Conservation (phyloP, 2,329 filamentous ascomycete genomes). For the Beauveria sp. region DNA sequence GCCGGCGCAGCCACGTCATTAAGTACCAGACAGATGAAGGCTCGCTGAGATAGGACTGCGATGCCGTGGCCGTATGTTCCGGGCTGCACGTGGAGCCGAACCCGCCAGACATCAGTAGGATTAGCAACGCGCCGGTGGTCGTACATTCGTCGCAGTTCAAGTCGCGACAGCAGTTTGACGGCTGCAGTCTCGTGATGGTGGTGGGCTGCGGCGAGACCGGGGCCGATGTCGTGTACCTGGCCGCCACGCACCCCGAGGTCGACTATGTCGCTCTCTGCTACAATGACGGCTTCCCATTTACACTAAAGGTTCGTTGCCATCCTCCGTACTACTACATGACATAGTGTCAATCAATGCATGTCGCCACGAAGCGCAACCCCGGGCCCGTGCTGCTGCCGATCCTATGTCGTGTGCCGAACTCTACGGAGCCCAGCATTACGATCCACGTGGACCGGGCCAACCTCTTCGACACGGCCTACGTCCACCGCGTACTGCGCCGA, state of each 20-base stretch:
- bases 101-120: slow-evolving; percentile 28
- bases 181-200: slow-evolving; percentile 32
- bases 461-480: slow-evolving; percentile 39
- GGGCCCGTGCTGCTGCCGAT: slow-evolving; percentile 16
- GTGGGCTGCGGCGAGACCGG: slow-evolving; percentile 37
- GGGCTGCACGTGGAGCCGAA: slow-evolving; percentile 33
- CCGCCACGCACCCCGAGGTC: slow-evolving; percentile 30
- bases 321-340: too few species aligned
- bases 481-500: slow-evolving; percentile 30
- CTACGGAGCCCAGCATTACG: slow-evolving; percentile 27
- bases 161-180: slow-evolving; percentile 28
- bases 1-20: slow-evolving; percentile 8
- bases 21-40: background rate
- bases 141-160: slow-evolving; percentile 37
- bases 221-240: slow-evolving; percentile 34
- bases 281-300: slow-evolving; percentile 33
- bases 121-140: slow-evolving; percentile 25
- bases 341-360: background rate
- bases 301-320: slow-evolving; percentile 26
- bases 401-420: slow-evolving; percentile 13
- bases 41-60: slow-evolving; percentile 25
- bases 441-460: slow-evolving; percentile 34
- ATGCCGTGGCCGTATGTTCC: slow-evolving; percentile 36
- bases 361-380: slow-evolving; percentile 12
- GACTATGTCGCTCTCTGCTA: slow-evolving; percentile 34